Percentiles rank a stretch among this genome's conserved stretches.
These are phyloP conservation scores for Aspergillus ibericus DNA, from an alignment of 2,329 filamentous ascomycete genomes.

Conservation along the genomic window DNA sequence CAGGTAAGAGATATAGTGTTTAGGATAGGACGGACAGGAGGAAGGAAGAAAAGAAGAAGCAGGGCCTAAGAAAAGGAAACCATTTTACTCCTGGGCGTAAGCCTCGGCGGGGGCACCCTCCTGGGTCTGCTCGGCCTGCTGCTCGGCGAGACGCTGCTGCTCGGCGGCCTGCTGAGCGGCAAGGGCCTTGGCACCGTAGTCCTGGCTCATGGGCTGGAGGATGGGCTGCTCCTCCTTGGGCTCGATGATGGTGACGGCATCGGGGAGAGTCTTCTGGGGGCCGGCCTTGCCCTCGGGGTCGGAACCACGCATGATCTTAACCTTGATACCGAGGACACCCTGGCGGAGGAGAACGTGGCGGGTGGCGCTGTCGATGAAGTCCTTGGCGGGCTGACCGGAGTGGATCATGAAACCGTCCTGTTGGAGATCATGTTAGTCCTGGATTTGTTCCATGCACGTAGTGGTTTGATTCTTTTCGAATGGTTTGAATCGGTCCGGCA, in stretches of 20 bases:
- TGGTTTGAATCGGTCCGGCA: not conserved
- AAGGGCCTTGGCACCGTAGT: slow-evolving; percentile 93
- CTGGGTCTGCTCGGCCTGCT: slow-evolving; percentile 54
- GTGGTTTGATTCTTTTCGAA: not conserved
- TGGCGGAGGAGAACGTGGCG: slow-evolving; percentile 99
- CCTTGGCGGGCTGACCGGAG: slow-evolving; percentile 98
- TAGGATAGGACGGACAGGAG: slow-evolving; percentile 31
- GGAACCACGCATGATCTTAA: slow-evolving; percentile 99
- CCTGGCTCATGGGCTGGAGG: slow-evolving; percentile 92
- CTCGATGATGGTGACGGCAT: slow-evolving; percentile 99
- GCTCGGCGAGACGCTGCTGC: slow-evolving; percentile 59
- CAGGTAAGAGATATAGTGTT: slow-evolving; percentile 33
- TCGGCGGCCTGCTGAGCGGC: slow-evolving; percentile 59
- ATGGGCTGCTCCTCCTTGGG: slow-evolving; percentile 99
- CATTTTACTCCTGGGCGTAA: slow-evolving; percentile 48
- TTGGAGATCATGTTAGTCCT: slow-evolving; percentile 14
- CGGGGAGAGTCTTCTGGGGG: slow-evolving; percentile 94
- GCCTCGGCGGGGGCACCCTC: slow-evolving; percentile 44
- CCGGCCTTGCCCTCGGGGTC: slow-evolving; percentile 99
- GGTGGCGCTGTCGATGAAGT: slow-evolving; percentile 98
- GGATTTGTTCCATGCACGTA: not conserved
- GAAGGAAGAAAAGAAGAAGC: slow-evolving; percentile 27
- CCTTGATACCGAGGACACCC: slow-evolving; percentile 99
- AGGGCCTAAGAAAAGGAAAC: slow-evolving; percentile 32
- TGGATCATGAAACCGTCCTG: slow-evolving; percentile 99